Conservation (phyloP, 306 rosid genomes). For the Quercus variabilis region DNA sequence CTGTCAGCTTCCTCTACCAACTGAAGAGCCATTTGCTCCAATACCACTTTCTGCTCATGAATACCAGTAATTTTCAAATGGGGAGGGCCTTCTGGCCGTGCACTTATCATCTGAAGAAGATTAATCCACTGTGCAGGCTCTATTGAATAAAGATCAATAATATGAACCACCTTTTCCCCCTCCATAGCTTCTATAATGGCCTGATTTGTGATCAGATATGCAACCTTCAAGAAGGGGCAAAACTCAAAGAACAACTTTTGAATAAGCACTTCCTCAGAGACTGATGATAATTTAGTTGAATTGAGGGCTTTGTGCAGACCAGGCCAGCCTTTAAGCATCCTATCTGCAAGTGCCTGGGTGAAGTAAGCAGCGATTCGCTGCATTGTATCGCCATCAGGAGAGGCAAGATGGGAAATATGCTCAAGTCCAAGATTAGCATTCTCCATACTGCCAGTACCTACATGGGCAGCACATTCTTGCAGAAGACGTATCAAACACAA, state of each 20-base stretch:
- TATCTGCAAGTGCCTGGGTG: conserved; percentile 69
- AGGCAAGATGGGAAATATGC: conserved; percentile 59
- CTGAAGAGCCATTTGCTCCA: conserved; percentile 61
- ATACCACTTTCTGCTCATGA: conserved; percentile 61
- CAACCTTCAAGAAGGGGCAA: conserved; percentile 74
- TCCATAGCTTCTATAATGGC: conserved; percentile 83
- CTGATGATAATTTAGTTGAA: conserved; percentile 49
- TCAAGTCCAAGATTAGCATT: conserved; percentile 69
- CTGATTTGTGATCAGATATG: conserved; percentile 71
- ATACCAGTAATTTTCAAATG: conserved; percentile 79
- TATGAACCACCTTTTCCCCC: conserved; percentile 70
- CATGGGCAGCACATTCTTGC: conserved; percentile 55
- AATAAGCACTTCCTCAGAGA: conserved; percentile 48
- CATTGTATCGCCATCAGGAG: conserved; percentile 71
- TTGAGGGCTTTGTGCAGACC: conserved; percentile 69
- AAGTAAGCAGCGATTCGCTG: conserved; percentile 77
- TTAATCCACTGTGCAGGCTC: conserved; percentile 89
- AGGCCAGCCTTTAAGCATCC: conserved; percentile 59
- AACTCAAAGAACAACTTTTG: conserved; percentile 67
- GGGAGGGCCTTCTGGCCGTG: conserved; percentile 77
- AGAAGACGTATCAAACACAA: conserved; percentile 54
- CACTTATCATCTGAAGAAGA: conserved; percentile 51
- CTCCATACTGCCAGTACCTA: conserved; percentile 68
- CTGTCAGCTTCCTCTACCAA: conserved; percentile 71
- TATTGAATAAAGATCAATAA: conserved; percentile 72